These are phyloP conservation scores for Aegle marmelos DNA, from an alignment of 345 rosid species.

Conservation along the genomic window DNA sequence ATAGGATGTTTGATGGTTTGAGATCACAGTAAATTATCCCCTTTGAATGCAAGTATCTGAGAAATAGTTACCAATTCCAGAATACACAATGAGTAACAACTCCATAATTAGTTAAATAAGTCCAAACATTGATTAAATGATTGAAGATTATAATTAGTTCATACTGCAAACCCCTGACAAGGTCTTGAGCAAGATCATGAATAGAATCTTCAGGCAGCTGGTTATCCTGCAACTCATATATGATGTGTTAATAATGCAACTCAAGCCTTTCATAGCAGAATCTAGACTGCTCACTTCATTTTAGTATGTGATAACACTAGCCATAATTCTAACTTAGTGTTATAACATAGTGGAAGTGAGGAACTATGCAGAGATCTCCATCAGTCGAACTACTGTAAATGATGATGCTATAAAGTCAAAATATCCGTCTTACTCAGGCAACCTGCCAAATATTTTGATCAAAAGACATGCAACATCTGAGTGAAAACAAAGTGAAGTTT, in stretches of 20 bases:
- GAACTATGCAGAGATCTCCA: background rate
- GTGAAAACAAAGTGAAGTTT: constrained; percentile 7
- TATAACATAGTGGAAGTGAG: too few relatives aligned
- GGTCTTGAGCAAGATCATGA: constrained; percentile 70
- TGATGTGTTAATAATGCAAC: constrained; percentile 10
- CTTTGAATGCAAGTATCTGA: constrained; percentile 82
- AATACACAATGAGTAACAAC: background rate
- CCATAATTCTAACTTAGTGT: background rate
- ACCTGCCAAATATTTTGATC: background rate
- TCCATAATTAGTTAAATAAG: background rate
- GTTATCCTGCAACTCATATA: constrained; percentile 58
- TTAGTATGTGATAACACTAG: background rate
- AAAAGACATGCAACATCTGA: constrained; percentile 5
- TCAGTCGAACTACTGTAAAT: background rate
- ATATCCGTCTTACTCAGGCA: background rate
- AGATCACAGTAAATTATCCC: constrained; percentile 91
- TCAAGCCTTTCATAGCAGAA: constrained; percentile 3
- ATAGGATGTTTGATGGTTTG: constrained; percentile 92
- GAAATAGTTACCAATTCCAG: constrained; percentile 9
- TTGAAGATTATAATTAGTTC: constrained; percentile 22
- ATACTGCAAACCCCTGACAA: constrained; percentile 86
- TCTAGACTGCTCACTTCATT: background rate
- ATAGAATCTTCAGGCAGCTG: constrained; percentile 90
- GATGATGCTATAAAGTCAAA: background rate
- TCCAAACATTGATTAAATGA: background rate